Evolutionary conservation across 1,139 yeast species (phyloP), one percentile per base, ranked within the genome.

Genomic region (Sugiyamaella xylanicola): DNA sequence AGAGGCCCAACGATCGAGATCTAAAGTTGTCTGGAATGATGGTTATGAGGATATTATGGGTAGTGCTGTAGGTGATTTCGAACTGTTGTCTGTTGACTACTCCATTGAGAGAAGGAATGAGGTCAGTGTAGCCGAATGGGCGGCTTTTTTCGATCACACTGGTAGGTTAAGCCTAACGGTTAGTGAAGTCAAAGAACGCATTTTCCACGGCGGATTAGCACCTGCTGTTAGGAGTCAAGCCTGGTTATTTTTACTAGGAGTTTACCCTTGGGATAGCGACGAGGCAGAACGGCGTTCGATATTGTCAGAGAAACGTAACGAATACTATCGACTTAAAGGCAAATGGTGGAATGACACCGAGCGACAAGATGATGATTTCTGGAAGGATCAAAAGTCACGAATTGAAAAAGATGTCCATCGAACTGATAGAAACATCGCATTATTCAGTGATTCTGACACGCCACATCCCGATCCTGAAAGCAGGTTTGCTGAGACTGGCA

Each of bases 321-420:
- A 85, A 51, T 93, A 92, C 68, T 76, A 79, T 44, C 83, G 84
- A 35, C 79, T 84, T 58, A 86, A 87, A 65, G 78, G 84, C 55
- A 73, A 77, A 57, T 87, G 95, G 92, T 75, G 84, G 80, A 79
- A 83, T 15, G 83, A 82, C 61, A 76, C 80, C 52, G 85, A 80
- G 3, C 76, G 76, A 1, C 84, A 83, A 67, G 70, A 83, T 50
- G 73, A 74, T 42, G 86, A 86, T 60, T 90, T 82, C 70, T 92
- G 96, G 93, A 81, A 79, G 66, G 98, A 89, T 72, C 98, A 91
- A 69, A 85, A 85, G 61, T 84, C 83, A 58, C 80, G 98, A 58
- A 92, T 95, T 61, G 96, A 92, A 65, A 93, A 93, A 71, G 99
- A 93, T 72, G 89, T 93, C 25, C 89, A 86, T 61, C 80, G 99